These are phyloP conservation scores for Oryza officinalis DNA, from an alignment of 176 grass and related monocot genomes.

Conservation along the genomic window DNA sequence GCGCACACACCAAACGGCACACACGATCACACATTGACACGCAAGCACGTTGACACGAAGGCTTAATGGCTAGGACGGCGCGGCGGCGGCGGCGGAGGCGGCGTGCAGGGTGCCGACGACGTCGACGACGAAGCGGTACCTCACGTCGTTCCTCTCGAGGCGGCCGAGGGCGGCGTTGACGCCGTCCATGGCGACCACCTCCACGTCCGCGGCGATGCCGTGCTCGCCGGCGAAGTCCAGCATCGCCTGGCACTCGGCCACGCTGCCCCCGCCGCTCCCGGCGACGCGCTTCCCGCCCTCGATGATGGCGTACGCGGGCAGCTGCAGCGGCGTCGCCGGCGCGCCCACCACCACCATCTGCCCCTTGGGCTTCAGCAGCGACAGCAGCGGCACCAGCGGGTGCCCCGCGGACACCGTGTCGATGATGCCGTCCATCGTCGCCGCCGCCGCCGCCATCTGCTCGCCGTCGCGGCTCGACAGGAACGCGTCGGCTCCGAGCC, in stretches of 20 bases:
- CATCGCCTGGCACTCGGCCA: slow-evolving; percentile 47
- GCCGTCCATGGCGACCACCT: slow-evolving; percentile 60
- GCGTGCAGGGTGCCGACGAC: slow-evolving; percentile 34
- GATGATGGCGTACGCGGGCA: slow-evolving; percentile 32
- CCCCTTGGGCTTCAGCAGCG: slow-evolving; percentile 34
- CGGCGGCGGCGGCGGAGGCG: neutral
- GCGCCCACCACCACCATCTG: slow-evolving; percentile 53
- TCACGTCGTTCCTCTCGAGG: slow-evolving; percentile 57
- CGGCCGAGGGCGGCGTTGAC: slow-evolving; percentile 42
- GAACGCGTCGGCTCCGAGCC: slow-evolving; percentile 55
- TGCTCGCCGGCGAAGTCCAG: slow-evolving; percentile 42
- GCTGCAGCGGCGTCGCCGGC: slow-evolving; percentile 23
- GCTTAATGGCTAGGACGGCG: no score
- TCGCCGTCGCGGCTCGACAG: slow-evolving; percentile 39
- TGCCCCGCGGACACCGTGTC: slow-evolving; percentile 61
- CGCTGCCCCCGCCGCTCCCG: slow-evolving; percentile 32
- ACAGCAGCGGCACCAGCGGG: slow-evolving; percentile 36
- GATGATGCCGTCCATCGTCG: slow-evolving; percentile 61
- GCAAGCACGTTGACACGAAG: no score
- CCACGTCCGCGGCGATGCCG: slow-evolving; percentile 39
- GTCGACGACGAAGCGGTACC: slow-evolving; percentile 63
- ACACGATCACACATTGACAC: no score
- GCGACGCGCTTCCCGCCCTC: slow-evolving; percentile 36
- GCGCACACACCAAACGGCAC: no score
- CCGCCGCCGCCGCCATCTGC: slow-evolving; percentile 38